These are phyloP conservation scores for Lomentospora prolificans DNA, from an alignment of 2,329 filamentous ascomycete species.

Conservation along the genomic window DNA sequence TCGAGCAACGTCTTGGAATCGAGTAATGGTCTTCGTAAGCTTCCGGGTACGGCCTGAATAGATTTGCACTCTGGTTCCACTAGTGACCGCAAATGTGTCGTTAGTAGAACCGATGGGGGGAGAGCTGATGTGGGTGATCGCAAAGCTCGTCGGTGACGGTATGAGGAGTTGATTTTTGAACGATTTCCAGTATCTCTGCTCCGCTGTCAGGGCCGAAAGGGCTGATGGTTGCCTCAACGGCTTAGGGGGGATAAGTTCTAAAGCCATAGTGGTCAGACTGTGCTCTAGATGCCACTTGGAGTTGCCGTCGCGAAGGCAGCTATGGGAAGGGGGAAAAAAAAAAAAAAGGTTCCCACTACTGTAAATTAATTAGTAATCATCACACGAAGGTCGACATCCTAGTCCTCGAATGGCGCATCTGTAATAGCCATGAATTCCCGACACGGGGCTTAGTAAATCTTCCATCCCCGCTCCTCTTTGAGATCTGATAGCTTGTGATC, in stretches of 20 bases:
- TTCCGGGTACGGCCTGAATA: constrained; percentile 90
- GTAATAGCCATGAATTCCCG: background rate
- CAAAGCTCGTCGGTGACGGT: constrained; percentile 80
- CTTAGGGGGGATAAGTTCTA: constrained; percentile 18
- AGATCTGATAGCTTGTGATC: background rate
- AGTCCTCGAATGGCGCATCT: too few species aligned
- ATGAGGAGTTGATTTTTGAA: constrained; percentile 89
- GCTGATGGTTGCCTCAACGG: constrained; percentile 76
- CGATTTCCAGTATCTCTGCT: constrained; percentile 92
- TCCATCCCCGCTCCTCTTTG: background rate
- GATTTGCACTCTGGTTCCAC: constrained; percentile 83
- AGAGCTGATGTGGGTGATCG: constrained; percentile 82
- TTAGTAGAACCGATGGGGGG: constrained; percentile 31
- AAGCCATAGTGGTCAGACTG: background rate
- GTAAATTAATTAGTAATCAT: too few species aligned
- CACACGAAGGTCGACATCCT: too few species aligned
- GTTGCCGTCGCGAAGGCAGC: too few species aligned
- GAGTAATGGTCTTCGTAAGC: constrained; percentile 83
- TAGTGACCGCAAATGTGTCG: constrained; percentile 87
- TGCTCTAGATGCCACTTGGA: too few species aligned
- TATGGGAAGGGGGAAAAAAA: too few species aligned
- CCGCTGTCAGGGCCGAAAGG: constrained; percentile 73
- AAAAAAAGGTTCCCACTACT: too few species aligned
- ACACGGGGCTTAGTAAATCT: background rate
- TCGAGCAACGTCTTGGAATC: constrained; percentile 85